Base-by-base conservation (phyloP, 2,329 filamentous ascomycete species). In the Orbilia oligospora region DNA sequence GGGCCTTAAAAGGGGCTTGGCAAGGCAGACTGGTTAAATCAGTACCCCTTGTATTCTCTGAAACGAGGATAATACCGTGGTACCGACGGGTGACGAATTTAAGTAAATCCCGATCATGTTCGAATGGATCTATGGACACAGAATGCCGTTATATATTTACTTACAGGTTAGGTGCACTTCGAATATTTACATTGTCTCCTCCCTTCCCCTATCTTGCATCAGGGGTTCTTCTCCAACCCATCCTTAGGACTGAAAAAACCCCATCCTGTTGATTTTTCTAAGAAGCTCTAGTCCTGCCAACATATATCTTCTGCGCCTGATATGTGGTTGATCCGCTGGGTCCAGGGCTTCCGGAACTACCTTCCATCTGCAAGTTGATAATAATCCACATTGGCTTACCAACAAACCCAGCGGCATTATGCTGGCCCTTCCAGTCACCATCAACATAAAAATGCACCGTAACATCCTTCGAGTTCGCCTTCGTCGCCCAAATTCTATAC, bases 371-470 rank as follows among this genome's bases (percentile, higher is more conserved):
- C 68, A 78, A 65, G 20, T 78, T 72, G 64, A 78, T 78, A 24
- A 78, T 78, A 24, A 78, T 48, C 75, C 75, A 78, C 75, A 78
- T 78, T 14, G 75, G 75, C 38, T 78, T 78, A 1, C 51, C 51
- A 10, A 78, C 75, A 49, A 78, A 78, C 14, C 75, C 75, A 10
- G 75, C 75, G 16, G 75, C 75, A 58, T 78, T 78, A 71, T 78
- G 75, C 63, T 78, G 75, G 1, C 56, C 68, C 75, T 78, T 78
- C 75, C 75, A 78, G 6, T 81, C 81, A 2, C 85, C 88, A 81
- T 90, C 87, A 83, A 90, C 84, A 80, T 86, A 89, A 81, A 89
- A 90, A 77, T 86, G 87, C 0, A 87, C 85, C n/a, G 84, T 84
- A 9, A 88, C 86, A 81, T 89, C 87, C 71, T 84, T 84, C 33